phyloP scores from a whole-genome alignment of 2,329 filamentous ascomycete species.

The Chalara sp. region DNA sequence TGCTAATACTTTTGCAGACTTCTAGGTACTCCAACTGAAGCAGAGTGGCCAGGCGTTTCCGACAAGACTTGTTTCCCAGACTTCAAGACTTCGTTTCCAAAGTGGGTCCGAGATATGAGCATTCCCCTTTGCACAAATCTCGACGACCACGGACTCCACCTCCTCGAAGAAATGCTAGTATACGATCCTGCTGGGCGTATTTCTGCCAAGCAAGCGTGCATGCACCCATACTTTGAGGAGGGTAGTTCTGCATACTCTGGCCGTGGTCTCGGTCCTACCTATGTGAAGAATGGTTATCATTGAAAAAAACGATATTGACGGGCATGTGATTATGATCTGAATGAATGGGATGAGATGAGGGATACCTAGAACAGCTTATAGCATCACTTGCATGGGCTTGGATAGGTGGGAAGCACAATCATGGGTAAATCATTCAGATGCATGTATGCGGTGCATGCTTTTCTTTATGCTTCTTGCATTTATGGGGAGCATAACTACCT shows the following conservation, averaged over 20 bases:
- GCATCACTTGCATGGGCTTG: conserved; percentile 17
- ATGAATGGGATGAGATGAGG: conserved; percentile 3
- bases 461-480: no score
- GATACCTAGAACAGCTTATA: conserved; percentile 14
- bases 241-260: conserved; percentile 28
- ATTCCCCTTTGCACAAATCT: conserved; percentile 63
- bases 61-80: conserved; percentile 76
- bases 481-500: no score
- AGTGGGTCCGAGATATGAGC: conserved; percentile 71
- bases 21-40: conserved; percentile 77
- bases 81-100: conserved; percentile 87
- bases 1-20: conserved; percentile 38
- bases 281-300: conserved; percentile 23
- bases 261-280: conserved; percentile 24
- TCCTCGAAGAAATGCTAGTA: conserved; percentile 65
- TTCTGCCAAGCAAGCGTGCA: conserved; percentile 80
- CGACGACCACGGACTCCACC: conserved; percentile 63
- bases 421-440: not conserved
- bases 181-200: conserved; percentile 85
- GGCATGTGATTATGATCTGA: not conserved
- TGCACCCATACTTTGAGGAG: conserved; percentile 71
- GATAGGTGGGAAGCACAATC: conserved; percentile 8
- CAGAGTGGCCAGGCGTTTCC: conserved; percentile 74
- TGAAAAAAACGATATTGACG: conserved; percentile 9
- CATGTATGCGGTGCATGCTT: no score